These are phyloP conservation scores for Lactarius vividus DNA, from an alignment of 768 basidiomycete genomes.

Conservation along the genomic window DNA sequence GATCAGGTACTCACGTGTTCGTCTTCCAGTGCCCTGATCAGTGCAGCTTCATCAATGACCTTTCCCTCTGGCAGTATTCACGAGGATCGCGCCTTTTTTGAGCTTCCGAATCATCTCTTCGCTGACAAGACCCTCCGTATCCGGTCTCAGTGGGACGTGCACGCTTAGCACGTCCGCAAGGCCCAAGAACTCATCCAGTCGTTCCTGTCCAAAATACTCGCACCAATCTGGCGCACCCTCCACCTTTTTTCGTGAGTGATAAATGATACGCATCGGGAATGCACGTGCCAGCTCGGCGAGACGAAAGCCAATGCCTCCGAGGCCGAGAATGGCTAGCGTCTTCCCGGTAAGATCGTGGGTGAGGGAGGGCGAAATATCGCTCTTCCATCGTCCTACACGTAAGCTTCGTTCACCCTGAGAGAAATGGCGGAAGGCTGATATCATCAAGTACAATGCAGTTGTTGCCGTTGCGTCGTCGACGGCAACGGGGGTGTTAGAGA, in stretches of 20 bases:
- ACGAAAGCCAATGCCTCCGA: conserved; percentile 74
- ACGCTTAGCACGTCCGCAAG: conserved; percentile 82
- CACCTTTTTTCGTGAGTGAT: conserved; percentile 63
- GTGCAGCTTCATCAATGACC: conserved; percentile 81
- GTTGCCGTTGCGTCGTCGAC: conserved; percentile 92
- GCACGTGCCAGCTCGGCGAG: conserved; percentile 69
- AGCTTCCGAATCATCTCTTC: conserved; percentile 73
- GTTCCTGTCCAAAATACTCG: conserved; percentile 65
- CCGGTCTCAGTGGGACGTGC: conserved; percentile 73
- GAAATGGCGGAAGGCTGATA: conserved; percentile 75
- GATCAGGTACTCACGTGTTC: conserved; percentile 65
- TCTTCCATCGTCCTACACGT: conserved; percentile 61
- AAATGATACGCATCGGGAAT: conserved; percentile 89
- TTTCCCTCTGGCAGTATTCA: conserved; percentile 93
- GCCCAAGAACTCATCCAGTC: conserved; percentile 58
- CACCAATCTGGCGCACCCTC: conserved; percentile 66
- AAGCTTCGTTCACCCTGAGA: conserved; percentile 58
- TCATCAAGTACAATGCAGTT: conserved; percentile 77
- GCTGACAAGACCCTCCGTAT: conserved; percentile 72
- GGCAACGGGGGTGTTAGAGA: conserved; percentile 88
- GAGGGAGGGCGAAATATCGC: conserved; percentile 42
- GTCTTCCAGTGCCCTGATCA: conserved; percentile 81
- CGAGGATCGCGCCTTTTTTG: conserved; percentile 73
- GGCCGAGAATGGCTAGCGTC: conserved; percentile 70
- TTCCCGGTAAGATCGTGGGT: conserved; percentile 65